Evolutionary conservation across 75 land plant species (phyloP), one percentile per base, ranked within the genome.

Genomic region (Cryptomeria japonica): DNA sequence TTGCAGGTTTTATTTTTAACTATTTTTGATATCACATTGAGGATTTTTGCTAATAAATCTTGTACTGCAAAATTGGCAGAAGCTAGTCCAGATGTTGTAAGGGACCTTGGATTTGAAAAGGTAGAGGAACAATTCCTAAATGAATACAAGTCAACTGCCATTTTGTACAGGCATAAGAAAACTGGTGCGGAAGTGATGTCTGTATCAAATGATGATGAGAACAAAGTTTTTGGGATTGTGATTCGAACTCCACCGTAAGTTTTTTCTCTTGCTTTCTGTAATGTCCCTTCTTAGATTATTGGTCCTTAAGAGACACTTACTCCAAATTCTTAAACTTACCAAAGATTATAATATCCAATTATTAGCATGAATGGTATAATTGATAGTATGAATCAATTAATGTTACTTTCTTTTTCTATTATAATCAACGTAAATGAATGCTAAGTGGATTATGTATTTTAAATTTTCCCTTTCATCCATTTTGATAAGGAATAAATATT

Each of bases 241-340:
- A 93, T 98, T 85, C 90, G 99, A 15, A 98, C 99, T 83, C 99
- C 99, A 39, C 99, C 99, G 99, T 98, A 93, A 94, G 99, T 95
- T 19, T 15, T 76, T 56, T 38, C 42, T 49, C 13, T 49, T 89
- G 9, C 31, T 32, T n/a, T n/a, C n/a, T n/a, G n/a, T n/a, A n/a
- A n/a, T n/a, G n/a, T n/a, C n/a, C n/a, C n/a, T n/a, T n/a, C n/a
- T n/a, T n/a, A n/a, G n/a, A n/a, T n/a, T n/a, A n/a, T n/a, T n/a
- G n/a, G n/a, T n/a, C n/a, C n/a, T n/a, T n/a, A n/a, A n/a, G n/a
- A n/a, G n/a, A n/a, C n/a, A n/a, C n/a, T n/a, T n/a, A n/a, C n/a
- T n/a, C n/a, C n/a, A n/a, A n/a, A n/a, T n/a, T n/a, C n/a, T n/a
- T n/a, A n/a, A n/a, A n/a, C n/a, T n/a, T n/a, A n/a, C n/a, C n/a